Percentiles rank a stretch among this genome's conserved stretches.
These are phyloP conservation scores for Hymenoscyphus fructigenus DNA, from an alignment of 2,329 filamentous ascomycete genomes.

Conservation along the genomic window DNA sequence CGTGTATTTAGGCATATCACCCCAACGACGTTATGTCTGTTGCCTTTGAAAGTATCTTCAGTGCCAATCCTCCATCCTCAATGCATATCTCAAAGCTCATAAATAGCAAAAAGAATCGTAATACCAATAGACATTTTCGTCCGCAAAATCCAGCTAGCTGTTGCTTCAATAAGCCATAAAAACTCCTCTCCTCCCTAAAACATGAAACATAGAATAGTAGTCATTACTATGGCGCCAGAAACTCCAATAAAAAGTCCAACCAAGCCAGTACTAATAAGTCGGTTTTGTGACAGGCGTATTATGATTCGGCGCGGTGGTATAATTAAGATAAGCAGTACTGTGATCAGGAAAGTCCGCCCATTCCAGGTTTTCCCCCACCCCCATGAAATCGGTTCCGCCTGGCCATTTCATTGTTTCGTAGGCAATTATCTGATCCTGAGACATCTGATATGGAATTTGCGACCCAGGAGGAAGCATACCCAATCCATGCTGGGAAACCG, in stretches of 20 bases:
- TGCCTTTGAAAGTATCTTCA: too few species aligned
- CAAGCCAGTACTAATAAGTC: neutral
- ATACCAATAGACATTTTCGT: neutral
- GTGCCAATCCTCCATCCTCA: too few species aligned
- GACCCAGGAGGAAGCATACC: neutral
- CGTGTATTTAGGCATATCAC: too few species aligned
- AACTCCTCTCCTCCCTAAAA: neutral
- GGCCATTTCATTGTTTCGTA: neutral
- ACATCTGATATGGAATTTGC: neutral
- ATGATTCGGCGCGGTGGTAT: neutral
- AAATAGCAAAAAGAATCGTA: neutral
- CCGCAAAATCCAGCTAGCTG: neutral
- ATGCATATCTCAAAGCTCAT: too few species aligned
- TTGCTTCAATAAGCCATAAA: neutral
- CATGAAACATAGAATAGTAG: neutral
- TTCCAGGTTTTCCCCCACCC: too few species aligned
- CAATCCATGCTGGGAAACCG: neutral
- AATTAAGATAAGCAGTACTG: neutral
- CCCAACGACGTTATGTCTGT: too few species aligned
- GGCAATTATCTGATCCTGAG: neutral
- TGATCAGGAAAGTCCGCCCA: neutral
- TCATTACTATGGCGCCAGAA: neutral
- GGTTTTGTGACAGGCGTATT: neutral
- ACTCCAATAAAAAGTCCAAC: neutral
- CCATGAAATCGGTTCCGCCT: neutral